These are phyloP conservation scores for Oryza brachyantha DNA, from an alignment of 176 grass and related monocot genomes.

Conservation along the genomic window DNA sequence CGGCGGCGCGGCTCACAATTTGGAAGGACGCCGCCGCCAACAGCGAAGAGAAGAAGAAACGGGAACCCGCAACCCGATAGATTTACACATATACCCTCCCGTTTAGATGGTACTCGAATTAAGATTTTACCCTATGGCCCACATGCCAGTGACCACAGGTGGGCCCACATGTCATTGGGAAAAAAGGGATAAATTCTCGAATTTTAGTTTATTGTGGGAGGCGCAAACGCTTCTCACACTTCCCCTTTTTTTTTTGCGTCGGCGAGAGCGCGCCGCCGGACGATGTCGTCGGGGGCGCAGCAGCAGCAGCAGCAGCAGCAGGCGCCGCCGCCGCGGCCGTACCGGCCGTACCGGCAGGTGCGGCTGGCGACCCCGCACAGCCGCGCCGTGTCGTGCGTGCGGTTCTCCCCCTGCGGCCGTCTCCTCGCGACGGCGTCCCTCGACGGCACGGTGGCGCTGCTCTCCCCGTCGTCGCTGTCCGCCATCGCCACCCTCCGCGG, in stretches of 20 bases:
- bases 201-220: no score
- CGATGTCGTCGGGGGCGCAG: slow-evolving; percentile 38
- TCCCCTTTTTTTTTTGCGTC: not conserved
- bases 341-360: slow-evolving; percentile 57
- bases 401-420: slow-evolving; percentile 86
- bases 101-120: not conserved
- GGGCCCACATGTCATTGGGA: no score
- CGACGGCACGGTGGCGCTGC: slow-evolving; percentile 67
- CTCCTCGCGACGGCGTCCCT: slow-evolving; percentile 84
- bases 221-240: no score
- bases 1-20: not conserved
- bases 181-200: no score
- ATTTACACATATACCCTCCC: not conserved
- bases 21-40: no score
- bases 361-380: slow-evolving; percentile 49
- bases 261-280: not conserved
- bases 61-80: no score
- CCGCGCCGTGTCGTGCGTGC: slow-evolving; percentile 77
- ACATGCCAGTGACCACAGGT: no score
- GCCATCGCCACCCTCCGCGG: slow-evolving; percentile 57
- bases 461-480: slow-evolving; percentile 54
- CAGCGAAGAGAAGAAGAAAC: no score
- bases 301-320: slow-evolving; percentile 18
- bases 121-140: no score
- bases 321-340: slow-evolving; percentile 36